phyloP scores from a whole-genome alignment of 768 basidiomycete genomes.

The Psilocybe azurescens region DNA sequence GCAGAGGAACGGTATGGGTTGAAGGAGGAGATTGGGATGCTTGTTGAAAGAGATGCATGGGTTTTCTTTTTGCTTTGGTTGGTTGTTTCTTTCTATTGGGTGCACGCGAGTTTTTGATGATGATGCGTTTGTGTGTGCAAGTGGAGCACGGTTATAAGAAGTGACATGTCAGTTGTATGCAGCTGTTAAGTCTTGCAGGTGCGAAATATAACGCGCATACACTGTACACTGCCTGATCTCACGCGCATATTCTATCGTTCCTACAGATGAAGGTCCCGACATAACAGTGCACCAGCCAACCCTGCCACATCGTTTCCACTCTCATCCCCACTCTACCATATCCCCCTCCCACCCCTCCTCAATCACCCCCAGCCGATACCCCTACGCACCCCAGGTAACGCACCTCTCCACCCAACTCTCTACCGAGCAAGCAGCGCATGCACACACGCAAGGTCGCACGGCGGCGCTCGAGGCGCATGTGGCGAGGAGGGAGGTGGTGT shows the following conservation, averaged over 20 bases:
- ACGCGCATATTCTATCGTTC: neutral
- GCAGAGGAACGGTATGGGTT: too few relatives aligned
- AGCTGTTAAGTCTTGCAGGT: constrained; percentile 49
- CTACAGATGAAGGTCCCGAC: too few relatives aligned
- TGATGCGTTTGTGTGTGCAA: too few relatives aligned
- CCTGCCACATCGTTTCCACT: too few relatives aligned
- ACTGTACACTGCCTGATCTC: neutral
- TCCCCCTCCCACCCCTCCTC: neutral
- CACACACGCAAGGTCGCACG: constrained; percentile 43
- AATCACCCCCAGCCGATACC: neutral
- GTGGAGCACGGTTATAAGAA: constrained; percentile 44
- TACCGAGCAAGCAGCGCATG: constrained; percentile 48
- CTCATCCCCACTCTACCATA: too few relatives aligned
- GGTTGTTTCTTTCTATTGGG: too few relatives aligned
- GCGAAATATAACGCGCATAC: constrained; percentile 16
- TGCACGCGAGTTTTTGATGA: too few relatives aligned
- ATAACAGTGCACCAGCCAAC: too few relatives aligned
- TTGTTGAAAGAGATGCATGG: too few relatives aligned
- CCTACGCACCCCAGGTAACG: constrained; percentile 40
- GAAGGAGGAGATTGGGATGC: too few relatives aligned
- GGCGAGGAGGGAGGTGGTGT: constrained; percentile 60
- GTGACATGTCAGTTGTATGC: constrained; percentile 53
- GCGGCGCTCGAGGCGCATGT: constrained; percentile 57
- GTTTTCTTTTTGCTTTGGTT: too few relatives aligned
- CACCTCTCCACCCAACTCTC: constrained; percentile 48